Conservation (phyloP, 1,139 yeast species). For the Chernovozyma aurita region DNA sequence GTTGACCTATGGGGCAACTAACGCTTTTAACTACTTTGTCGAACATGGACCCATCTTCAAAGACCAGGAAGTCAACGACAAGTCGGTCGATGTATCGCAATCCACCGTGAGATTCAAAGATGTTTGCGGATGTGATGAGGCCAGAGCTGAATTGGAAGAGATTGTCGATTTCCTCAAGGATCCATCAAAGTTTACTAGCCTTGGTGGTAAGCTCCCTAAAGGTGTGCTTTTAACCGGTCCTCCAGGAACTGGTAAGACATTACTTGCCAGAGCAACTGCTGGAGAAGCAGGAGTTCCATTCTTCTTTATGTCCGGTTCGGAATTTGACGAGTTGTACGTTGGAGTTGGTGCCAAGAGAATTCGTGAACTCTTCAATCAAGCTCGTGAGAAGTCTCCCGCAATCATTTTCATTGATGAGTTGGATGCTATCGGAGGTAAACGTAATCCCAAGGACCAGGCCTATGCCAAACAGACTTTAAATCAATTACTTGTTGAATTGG, state of each 20-base stretch:
- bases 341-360: constrained; percentile 99
- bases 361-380: constrained; percentile 88
- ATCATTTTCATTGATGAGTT: constrained; percentile 94
- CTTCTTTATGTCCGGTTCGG: constrained; percentile 97
- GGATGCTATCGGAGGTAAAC: constrained; percentile 97
- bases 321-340: constrained; percentile 94
- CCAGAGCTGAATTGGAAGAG: constrained; percentile 94
- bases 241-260: constrained; percentile 98
- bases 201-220: constrained; percentile 96
- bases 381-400: constrained; percentile 94
- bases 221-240: constrained; percentile 98
- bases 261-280: constrained; percentile 96
- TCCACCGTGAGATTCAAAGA: constrained; percentile 87
- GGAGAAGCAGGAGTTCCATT: constrained; percentile 99
- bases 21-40: constrained; percentile 69
- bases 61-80: constrained; percentile 69
- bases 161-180: constrained; percentile 94
- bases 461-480: constrained; percentile 96
- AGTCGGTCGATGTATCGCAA: constrained; percentile 77
- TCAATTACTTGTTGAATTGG: constrained; percentile 91
- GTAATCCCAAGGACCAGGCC: constrained; percentile 97
- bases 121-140: constrained; percentile 98
- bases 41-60: constrained; percentile 85
- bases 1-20: constrained; percentile 67
- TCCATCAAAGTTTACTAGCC: constrained; percentile 91